phyloP scores from a whole-genome alignment of 148 eudicot genomes.

The Spergularia bocconei region DNA sequence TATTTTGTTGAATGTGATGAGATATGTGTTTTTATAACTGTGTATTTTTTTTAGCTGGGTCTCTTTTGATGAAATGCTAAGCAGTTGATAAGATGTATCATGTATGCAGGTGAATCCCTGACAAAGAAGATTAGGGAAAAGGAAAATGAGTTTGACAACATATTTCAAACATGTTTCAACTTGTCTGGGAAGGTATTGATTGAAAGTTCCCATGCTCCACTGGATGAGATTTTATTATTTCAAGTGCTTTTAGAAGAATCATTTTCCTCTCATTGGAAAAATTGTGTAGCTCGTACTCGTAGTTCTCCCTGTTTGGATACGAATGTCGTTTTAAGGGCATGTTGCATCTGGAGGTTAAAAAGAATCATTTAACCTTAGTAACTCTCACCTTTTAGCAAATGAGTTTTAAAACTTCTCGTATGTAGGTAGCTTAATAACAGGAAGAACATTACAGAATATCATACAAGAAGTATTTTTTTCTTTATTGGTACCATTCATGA shows the following conservation, averaged over 20 bases:
- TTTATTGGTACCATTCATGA: too few species aligned
- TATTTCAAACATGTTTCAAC: slow-evolving; percentile 58
- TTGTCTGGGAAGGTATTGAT: slow-evolving; percentile 61
- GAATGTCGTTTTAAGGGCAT: neutral
- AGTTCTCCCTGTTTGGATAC: neutral
- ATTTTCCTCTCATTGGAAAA: neutral
- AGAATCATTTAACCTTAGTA: too few species aligned
- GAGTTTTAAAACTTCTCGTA: too few species aligned
- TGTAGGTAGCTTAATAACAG: too few species aligned
- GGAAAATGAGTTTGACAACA: slow-evolving; percentile 61
- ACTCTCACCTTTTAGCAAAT: too few species aligned
- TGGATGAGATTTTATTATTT: neutral
- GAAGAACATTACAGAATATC: too few species aligned
- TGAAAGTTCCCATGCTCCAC: slow-evolving; percentile 8
- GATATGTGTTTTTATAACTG: neutral
- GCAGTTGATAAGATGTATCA: neutral
- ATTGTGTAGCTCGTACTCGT: neutral
- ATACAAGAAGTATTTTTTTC: too few species aligned
- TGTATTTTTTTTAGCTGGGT: neutral
- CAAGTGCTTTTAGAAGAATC: neutral
- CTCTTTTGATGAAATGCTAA: neutral
- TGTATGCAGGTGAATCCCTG: slow-evolving; percentile 57
- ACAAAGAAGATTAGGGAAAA: slow-evolving; percentile 50
- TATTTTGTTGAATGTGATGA: too few species aligned
- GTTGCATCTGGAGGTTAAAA: too few species aligned